A percentile compares a stretch with the other conserved stretches of the same genome.
These are phyloP conservation scores for Fusarium algeriense DNA, from an alignment of 2,329 filamentous ascomycete genomes.

Conservation along the genomic window DNA sequence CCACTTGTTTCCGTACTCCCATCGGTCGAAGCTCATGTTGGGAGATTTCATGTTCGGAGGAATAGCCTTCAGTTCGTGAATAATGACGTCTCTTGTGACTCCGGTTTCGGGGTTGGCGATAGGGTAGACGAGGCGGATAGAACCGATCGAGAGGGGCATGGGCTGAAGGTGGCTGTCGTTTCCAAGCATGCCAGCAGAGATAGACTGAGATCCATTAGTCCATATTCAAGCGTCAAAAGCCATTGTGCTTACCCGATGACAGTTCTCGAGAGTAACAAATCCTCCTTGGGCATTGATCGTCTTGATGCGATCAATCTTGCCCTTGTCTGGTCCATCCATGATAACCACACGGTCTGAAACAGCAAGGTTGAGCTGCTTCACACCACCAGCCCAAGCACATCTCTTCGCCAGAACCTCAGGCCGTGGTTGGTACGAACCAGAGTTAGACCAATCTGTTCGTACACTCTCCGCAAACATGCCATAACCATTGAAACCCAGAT, in stretches of 20 bases:
- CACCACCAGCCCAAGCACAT: conserved; percentile 67
- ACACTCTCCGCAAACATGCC: conserved; percentile 63
- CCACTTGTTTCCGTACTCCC: conserved; percentile 59
- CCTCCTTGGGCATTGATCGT: conserved; percentile 67
- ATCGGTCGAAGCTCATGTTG: conserved; percentile 57
- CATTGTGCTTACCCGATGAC: conserved; percentile 71
- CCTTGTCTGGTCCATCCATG: conserved; percentile 80
- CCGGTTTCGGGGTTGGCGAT: conserved; percentile 75
- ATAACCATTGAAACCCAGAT: conserved; percentile 73
- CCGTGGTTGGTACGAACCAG: conserved; percentile 47
- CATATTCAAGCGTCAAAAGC: neutral
- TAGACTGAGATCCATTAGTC: conserved; percentile 41
- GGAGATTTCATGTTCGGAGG: conserved; percentile 61
- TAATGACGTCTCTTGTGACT: conserved; percentile 77
- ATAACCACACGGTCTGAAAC: conserved; percentile 85
- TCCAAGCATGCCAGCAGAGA: conserved; percentile 50
- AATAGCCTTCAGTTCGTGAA: conserved; percentile 74
- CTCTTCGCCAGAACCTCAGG: conserved; percentile 57
- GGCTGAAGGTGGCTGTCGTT: conserved; percentile 48
- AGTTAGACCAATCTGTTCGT: conserved; percentile 54
- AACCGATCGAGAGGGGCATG: conserved; percentile 72
- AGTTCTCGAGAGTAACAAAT: conserved; percentile 70
- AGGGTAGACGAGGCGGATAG: conserved; percentile 85
- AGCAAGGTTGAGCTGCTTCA: conserved; percentile 71
- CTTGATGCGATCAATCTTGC: conserved; percentile 82